phyloP scores from a whole-genome alignment of 2,329 filamentous ascomycete species.

The Pseudogymnoascus sp. region DNA sequence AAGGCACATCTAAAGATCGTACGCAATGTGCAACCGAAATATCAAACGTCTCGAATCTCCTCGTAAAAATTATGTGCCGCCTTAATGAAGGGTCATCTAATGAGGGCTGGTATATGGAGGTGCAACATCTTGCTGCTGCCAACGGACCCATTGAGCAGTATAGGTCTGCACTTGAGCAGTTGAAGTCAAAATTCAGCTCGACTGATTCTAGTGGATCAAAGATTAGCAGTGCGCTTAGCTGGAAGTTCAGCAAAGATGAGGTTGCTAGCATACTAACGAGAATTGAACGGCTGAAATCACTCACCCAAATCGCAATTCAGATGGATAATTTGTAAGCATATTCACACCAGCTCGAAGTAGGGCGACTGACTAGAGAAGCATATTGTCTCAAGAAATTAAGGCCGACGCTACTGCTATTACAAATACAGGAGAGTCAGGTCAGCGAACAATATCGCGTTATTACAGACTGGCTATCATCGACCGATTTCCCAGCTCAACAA shows the following conservation, averaged over 20 bases:
- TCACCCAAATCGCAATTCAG: neutral
- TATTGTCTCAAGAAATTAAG: neutral
- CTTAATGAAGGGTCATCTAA: neutral
- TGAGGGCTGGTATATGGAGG: neutral
- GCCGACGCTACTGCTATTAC: neutral
- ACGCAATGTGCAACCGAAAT: neutral
- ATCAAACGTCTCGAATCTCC: neutral
- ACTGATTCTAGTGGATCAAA: neutral
- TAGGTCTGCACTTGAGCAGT: neutral
- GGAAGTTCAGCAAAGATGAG: neutral
- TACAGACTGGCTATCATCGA: constrained; percentile 32
- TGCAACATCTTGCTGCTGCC: neutral
- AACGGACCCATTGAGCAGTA: neutral
- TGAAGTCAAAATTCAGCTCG: neutral
- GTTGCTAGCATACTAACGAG: neutral
- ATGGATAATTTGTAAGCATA: neutral
- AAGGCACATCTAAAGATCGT: constrained; percentile 2
- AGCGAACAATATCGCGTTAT: neutral
- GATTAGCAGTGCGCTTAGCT: neutral
- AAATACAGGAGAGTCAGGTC: neutral
- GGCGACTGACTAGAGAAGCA: neutral
- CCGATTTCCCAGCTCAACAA: constrained; percentile 34
- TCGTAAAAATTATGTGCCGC: neutral
- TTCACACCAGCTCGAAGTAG: neutral
- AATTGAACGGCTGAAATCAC: neutral